Evolutionary conservation across 306 rosid species (phyloP).

Genomic region (Cicer bijugum): DNA sequence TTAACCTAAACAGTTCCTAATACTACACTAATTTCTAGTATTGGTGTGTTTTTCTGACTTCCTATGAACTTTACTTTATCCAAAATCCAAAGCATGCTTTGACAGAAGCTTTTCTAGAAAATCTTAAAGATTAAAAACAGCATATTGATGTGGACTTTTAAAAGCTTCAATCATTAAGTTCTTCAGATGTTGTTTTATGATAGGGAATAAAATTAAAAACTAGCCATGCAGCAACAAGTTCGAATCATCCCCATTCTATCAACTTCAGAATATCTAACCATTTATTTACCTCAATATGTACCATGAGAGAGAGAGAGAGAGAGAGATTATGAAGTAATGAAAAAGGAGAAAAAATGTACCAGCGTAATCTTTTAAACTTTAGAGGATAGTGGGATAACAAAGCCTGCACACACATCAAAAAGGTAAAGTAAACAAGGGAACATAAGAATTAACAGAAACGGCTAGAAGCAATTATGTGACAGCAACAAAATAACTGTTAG

Average conservation of each 20-base stretch:
- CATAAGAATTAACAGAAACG: conserved; percentile 22
- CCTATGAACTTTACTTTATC: conserved; percentile 14
- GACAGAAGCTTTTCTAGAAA: neutral
- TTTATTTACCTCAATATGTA: neutral
- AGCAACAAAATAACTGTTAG: conserved; percentile 22
- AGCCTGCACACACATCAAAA: conserved; percentile 62
- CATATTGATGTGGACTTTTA: conserved; percentile 17
- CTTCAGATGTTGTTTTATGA: neutral
- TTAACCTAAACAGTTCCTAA: neutral
- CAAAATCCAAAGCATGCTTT: conserved; percentile 12
- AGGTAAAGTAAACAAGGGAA: conserved; percentile 13
- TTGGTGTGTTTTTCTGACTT: conserved; percentile 7
- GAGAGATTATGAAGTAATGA: neutral
- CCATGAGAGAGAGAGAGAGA: neutral
- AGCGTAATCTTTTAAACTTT: conserved; percentile 72
- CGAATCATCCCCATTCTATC: conserved; percentile 35
- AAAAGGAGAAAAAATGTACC: conserved; percentile 53
- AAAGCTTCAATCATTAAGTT: conserved; percentile 12
- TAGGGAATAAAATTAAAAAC: neutral
- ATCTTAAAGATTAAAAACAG: conserved; percentile 17
- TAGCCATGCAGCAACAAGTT: conserved; percentile 13
- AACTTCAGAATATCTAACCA: conserved; percentile 27
- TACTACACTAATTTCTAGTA: neutral
- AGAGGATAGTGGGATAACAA: conserved; percentile 67
- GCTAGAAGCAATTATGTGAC: conserved; percentile 1